Conservation (phyloP, 2,329 filamentous ascomycete genomes). For the Aotearoamyces nothofagi region DNA sequence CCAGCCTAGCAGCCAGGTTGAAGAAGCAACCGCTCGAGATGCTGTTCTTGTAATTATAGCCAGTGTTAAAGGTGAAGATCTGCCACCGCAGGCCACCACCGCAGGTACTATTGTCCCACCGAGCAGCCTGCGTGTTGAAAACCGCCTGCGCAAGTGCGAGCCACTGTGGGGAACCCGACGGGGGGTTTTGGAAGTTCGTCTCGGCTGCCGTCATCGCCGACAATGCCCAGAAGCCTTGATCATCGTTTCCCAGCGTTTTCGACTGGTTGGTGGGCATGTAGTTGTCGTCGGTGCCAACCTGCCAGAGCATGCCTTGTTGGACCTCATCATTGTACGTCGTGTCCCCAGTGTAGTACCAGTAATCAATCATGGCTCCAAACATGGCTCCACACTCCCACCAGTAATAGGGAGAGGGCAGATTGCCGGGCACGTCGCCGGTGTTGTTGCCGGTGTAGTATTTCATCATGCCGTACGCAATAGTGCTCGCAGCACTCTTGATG, state of each 20-base stretch:
- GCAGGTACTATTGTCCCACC: conserved; percentile 57
- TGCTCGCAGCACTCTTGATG: conserved; percentile 4
- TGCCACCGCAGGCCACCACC: conserved; percentile 72
- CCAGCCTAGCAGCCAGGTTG: conserved; percentile 48
- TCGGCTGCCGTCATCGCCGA: conserved; percentile 56
- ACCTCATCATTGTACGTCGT: conserved; percentile 52
- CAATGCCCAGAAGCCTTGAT: conserved; percentile 61
- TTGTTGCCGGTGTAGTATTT: conserved; percentile 24
- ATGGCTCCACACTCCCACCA: conserved; percentile 61
- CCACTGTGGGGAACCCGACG: conserved; percentile 42
- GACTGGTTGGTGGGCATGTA: conserved; percentile 67
- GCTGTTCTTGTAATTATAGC: conserved; percentile 64
- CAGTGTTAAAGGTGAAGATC: conserved; percentile 67
- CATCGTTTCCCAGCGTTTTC: conserved; percentile 54
- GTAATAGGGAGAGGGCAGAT: conserved; percentile 33
- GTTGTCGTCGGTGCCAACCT: conserved; percentile 55
- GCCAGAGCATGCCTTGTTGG: conserved; percentile 52
- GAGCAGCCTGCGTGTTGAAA: conserved; percentile 60
- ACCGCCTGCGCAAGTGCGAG: conserved; percentile 61
- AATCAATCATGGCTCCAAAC: conserved; percentile 58
- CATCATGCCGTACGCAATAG: conserved; percentile 4
- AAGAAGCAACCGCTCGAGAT: conserved; percentile 47
- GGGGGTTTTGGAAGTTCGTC: conserved; percentile 43
- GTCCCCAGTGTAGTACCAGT: conserved; percentile 71
- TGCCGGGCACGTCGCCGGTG: conserved; percentile 30